Conservation (phyloP, 2,329 filamentous ascomycete genomes). For the Aspergillus neotritici region DNA sequence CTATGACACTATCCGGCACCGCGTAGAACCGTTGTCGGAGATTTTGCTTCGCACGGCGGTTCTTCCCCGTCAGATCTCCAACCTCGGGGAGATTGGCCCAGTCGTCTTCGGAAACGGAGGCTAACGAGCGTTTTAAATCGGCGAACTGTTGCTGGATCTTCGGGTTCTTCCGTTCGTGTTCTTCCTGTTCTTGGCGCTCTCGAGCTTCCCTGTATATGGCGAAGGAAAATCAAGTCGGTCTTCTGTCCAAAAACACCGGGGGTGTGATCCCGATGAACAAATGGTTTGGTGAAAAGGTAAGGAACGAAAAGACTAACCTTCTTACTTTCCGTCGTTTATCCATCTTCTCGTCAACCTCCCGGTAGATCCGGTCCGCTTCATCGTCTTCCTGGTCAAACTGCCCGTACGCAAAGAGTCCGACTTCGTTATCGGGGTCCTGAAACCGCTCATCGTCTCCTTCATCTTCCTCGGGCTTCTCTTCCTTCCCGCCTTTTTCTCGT, state of each 20-base stretch:
- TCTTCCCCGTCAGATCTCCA: constrained; percentile 92
- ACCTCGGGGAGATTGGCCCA: constrained; percentile 96
- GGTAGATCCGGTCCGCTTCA: constrained; percentile 93
- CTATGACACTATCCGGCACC: constrained; percentile 91
- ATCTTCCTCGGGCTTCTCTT: constrained; percentile 64
- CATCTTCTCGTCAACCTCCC: constrained; percentile 96
- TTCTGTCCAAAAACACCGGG: constrained; percentile 62
- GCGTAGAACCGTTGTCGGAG: constrained; percentile 85
- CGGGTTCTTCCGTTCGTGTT: constrained; percentile 95
- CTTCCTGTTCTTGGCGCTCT: constrained; percentile 82
- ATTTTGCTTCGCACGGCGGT: constrained; percentile 76
- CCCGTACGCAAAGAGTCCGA: constrained; percentile 88
- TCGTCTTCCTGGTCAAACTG: constrained; percentile 97
- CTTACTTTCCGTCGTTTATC: constrained; percentile 77
- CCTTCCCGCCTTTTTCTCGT: constrained; percentile 58
- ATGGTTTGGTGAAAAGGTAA: constrained; percentile 37
- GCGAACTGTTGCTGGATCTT: constrained; percentile 98
- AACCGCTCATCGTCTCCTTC: constrained; percentile 70
- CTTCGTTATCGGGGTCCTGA: constrained; percentile 95
- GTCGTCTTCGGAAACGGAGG: constrained; percentile 85
- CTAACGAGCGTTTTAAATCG: constrained; percentile 85
- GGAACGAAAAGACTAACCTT: constrained; percentile 60
- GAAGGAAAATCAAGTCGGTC: constrained; percentile 65
- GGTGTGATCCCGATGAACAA: constrained; percentile 61
- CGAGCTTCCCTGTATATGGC: constrained; percentile 76